These are phyloP conservation scores for Neonectria hederae DNA, from an alignment of 2,329 filamentous ascomycete species.

Conservation along the genomic window DNA sequence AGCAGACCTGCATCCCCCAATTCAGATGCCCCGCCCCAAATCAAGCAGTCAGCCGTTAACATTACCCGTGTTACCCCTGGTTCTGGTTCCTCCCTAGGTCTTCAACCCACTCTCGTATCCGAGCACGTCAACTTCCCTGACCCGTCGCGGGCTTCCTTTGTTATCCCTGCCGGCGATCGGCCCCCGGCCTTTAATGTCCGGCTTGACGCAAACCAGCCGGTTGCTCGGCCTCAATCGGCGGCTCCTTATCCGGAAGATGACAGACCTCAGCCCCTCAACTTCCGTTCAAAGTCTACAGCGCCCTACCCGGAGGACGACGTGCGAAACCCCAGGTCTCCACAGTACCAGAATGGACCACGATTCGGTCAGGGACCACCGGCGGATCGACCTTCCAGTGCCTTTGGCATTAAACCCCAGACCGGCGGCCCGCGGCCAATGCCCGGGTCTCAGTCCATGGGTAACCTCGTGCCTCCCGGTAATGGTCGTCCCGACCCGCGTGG, in stretches of 20 bases:
- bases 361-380: constrained; percentile 59
- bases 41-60: constrained; percentile 21
- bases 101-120: constrained; percentile 49
- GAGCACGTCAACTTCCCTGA: constrained; percentile 58
- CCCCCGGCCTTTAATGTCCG: constrained; percentile 63
- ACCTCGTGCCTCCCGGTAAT: constrained; percentile 52
- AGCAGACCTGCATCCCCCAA: constrained; percentile 44
- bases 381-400: constrained; percentile 61
- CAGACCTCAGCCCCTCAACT: constrained; percentile 59
- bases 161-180: constrained; percentile 47
- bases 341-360: constrained; percentile 59
- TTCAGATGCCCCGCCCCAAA: constrained; percentile 30
- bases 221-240: constrained; percentile 61
- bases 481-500: constrained; percentile 44
- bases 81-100: constrained; percentile 51
- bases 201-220: constrained; percentile 49
- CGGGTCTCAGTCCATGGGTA: constrained; percentile 56
- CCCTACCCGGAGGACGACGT: constrained; percentile 76
- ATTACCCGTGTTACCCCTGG: constrained; percentile 35
- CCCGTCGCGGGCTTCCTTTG: constrained; percentile 53
- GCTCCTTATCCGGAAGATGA: constrained; percentile 79
- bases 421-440: constrained; percentile 50
- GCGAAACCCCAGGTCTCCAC: constrained; percentile 46
- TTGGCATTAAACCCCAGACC: constrained; percentile 61
- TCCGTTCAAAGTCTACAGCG: constrained; percentile 59